phyloP scores from a whole-genome alignment of 148 eudicot genomes.

The Vaccinium corymbosum region DNA sequence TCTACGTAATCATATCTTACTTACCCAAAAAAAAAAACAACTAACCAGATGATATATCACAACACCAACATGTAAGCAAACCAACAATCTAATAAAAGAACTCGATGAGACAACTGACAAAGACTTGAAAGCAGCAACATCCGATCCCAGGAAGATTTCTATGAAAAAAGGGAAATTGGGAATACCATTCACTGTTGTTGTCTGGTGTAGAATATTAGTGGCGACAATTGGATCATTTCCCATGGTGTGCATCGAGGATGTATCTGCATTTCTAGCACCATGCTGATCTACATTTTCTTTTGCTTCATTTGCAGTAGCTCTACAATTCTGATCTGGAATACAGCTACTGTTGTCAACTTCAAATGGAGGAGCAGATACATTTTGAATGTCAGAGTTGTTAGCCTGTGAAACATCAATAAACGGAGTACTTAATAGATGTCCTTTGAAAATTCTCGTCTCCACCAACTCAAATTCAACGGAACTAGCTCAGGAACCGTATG shows the following conservation, averaged over 20 bases:
- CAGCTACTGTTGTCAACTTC: conserved; percentile 27
- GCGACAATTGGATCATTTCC: conserved; percentile 35
- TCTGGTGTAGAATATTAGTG: conserved; percentile 34
- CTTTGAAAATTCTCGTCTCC: neutral
- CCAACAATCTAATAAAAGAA: neutral
- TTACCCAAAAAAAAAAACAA: neutral
- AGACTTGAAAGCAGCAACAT: conserved; percentile 10
- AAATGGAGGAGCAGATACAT: conserved; percentile 21
- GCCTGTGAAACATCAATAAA: conserved; percentile 34
- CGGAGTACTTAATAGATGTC: neutral
- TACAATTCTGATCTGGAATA: conserved; percentile 30
- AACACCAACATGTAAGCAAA: neutral
- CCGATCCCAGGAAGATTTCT: neutral
- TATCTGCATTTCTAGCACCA: conserved; percentile 35
- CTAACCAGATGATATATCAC: conserved; percentile 3
- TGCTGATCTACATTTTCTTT: conserved; percentile 37
- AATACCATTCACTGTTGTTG: conserved; percentile 49
- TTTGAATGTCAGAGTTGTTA: conserved; percentile 28
- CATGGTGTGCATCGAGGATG: conserved; percentile 26
- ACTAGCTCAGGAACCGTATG: neutral
- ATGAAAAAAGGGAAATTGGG: conserved; percentile 16
- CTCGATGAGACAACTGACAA: neutral
- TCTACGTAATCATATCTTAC: too few relatives aligned
- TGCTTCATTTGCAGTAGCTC: conserved; percentile 16
- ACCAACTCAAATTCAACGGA: neutral